Conservation (phyloP, 805 yeast genomes). For the Groenewaldozyma salmanticensis region DNA sequence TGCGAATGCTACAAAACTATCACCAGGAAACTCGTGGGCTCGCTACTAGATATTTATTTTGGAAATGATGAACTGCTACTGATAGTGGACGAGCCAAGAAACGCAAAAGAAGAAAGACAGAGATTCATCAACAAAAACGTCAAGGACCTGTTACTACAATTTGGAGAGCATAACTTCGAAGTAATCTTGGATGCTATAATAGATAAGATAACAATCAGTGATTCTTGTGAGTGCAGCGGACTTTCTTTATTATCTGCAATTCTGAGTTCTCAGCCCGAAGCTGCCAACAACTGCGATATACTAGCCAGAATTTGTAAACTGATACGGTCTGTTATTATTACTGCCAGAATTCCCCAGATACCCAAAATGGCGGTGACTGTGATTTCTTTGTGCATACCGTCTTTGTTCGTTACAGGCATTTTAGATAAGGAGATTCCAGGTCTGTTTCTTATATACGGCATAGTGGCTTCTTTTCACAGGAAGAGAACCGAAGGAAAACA, state of each 20-base stretch:
- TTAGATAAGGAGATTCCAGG: not conserved
- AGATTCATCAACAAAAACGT: conserved; percentile 41
- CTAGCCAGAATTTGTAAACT: no score
- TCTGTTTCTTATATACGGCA: not conserved
- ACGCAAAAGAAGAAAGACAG: conserved; percentile 34
- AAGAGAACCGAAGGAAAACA: no score
- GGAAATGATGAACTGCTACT: conserved; percentile 6
- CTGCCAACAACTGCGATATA: no score
- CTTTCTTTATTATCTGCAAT: no score
- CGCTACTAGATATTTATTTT: conserved; percentile 20
- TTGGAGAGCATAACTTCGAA: conserved; percentile 24
- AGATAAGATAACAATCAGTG: no score
- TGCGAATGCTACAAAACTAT: conserved; percentile 13
- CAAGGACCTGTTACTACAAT: conserved; percentile 31
- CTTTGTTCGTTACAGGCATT: not conserved
- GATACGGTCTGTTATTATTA: no score
- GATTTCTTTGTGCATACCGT: not conserved
- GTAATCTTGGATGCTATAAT: no score
- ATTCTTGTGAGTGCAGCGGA: no score
- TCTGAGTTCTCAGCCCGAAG: no score
- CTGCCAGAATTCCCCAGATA: not conserved
- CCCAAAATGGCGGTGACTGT: not conserved
- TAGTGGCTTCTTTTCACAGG: not conserved
- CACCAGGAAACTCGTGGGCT: conserved; percentile 15
- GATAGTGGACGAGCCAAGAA: conserved; percentile 24